Evolutionary conservation across 805 yeast genomes (phyloP).

Genomic region (Cyberlindnera veronae): DNA sequence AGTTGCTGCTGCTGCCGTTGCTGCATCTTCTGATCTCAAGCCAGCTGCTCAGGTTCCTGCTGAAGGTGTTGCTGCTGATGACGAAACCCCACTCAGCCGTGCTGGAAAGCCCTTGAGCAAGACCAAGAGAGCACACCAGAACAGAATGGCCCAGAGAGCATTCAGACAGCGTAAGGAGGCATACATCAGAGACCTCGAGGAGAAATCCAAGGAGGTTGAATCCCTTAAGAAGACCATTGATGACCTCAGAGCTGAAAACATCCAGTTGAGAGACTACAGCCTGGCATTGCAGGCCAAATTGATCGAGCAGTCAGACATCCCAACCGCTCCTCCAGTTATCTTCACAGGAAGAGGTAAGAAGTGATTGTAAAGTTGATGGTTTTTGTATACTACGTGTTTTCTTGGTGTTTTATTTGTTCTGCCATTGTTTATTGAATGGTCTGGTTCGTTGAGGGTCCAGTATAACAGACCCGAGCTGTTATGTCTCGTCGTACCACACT

Average conservation of each 20-base stretch:
- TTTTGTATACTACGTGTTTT: too few relatives aligned
- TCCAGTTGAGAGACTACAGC: slow-evolving; percentile 68
- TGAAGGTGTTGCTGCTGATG: background rate
- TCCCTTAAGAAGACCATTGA: slow-evolving; percentile 62
- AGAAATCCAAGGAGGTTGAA: slow-evolving; percentile 59
- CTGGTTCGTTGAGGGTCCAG: too few relatives aligned
- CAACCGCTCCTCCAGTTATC: slow-evolving; percentile 19
- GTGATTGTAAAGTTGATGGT: too few relatives aligned
- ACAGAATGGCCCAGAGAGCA: slow-evolving; percentile 88
- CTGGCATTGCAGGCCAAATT: slow-evolving; percentile 65
- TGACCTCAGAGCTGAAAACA: slow-evolving; percentile 64
- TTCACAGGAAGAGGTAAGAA: background rate
- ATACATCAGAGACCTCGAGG: slow-evolving; percentile 76
- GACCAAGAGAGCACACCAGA: slow-evolving; percentile 87
- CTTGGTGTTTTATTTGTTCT: too few relatives aligned
- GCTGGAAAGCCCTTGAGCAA: slow-evolving; percentile 42
- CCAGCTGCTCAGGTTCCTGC: background rate
- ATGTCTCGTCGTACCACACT: too few relatives aligned
- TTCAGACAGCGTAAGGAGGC: slow-evolving; percentile 82
- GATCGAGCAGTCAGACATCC: slow-evolving; percentile 46
- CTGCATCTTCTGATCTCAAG: slow-evolving; percentile 19
- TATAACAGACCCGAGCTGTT: too few relatives aligned
- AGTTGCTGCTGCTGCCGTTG: slow-evolving; percentile 38
- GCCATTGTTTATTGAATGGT: too few relatives aligned
- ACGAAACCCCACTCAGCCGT: slow-evolving; percentile 18